Evolutionary conservation across 306 rosid species (phyloP).

Genomic region (Betula pendula): DNA sequence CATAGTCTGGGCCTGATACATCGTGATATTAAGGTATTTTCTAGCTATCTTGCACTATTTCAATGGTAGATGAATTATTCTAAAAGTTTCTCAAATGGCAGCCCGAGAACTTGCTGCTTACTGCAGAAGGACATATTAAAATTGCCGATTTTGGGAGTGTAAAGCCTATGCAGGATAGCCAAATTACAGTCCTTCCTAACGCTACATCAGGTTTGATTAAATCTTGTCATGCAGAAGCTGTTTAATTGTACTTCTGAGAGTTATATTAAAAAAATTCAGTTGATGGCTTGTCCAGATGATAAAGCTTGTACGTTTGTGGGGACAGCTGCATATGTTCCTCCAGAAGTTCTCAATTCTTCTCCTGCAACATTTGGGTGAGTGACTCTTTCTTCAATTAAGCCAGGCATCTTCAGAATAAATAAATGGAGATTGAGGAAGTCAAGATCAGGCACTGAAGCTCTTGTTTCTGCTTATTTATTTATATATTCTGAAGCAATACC

Average conservation of each 20-base stretch:
- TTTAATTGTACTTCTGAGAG: slow-evolving; percentile 19
- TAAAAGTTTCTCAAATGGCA: slow-evolving; percentile 47
- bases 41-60: slow-evolving; percentile 30
- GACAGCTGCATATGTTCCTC: slow-evolving; percentile 99
- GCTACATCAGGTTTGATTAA: slow-evolving; percentile 79
- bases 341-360: slow-evolving; percentile 98
- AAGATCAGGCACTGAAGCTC: too few relatives aligned
- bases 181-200: slow-evolving; percentile 95
- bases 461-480: slow-evolving; percentile 18
- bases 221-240: slow-evolving; percentile 22
- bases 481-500: slow-evolving; percentile 9
- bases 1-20: slow-evolving; percentile 95
- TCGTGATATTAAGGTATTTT: slow-evolving; percentile 93
- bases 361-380: slow-evolving; percentile 97
- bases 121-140: slow-evolving; percentile 87
- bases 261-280: slow-evolving; percentile 21
- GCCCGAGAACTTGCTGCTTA: slow-evolving; percentile 98
- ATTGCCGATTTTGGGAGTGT: slow-evolving; percentile 99
- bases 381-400: slow-evolving; percentile 4
- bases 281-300: slow-evolving; percentile 56
- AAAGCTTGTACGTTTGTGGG: slow-evolving; percentile 99
- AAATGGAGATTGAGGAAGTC: too few relatives aligned
- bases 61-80: slow-evolving; percentile 15
- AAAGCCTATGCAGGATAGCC: slow-evolving; percentile 95
- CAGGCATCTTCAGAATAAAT: too few relatives aligned